Conservation (phyloP, 2,329 filamentous ascomycete genomes). For the Aspergillus luchuensis region DNA sequence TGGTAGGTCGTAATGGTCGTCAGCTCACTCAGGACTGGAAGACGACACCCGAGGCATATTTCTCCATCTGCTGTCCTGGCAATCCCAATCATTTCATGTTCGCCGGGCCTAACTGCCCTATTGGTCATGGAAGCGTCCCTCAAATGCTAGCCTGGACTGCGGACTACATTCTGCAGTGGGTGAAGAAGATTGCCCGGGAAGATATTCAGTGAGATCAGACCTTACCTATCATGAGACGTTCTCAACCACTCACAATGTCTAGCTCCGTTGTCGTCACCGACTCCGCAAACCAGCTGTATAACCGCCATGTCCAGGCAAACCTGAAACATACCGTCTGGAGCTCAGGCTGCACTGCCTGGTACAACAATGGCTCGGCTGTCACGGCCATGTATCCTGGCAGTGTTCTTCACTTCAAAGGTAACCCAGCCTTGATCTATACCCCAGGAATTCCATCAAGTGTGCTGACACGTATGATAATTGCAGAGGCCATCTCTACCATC, state of each 20-base stretch:
- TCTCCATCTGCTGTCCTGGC: conserved; percentile 23
- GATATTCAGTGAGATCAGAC: conserved; percentile 17
- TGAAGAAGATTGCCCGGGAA: conserved; percentile 28
- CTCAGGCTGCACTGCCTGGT: conserved; percentile 31
- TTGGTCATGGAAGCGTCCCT: conserved; percentile 29
- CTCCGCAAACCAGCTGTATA: conserved; percentile 22
- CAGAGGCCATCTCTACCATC: conserved; percentile 17
- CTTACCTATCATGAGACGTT: background rate
- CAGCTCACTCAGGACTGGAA: conserved; percentile 27
- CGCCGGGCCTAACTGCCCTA: conserved; percentile 24
- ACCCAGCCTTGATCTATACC: background rate
- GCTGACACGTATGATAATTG: background rate
- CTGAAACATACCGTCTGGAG: conserved; percentile 30
- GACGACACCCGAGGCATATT: conserved; percentile 26
- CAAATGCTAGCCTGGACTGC: conserved; percentile 19
- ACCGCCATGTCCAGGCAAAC: conserved; percentile 24
- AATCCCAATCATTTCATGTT: conserved; percentile 36
- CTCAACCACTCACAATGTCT: background rate
- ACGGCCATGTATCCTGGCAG: conserved; percentile 31
- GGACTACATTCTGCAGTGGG: conserved; percentile 32
- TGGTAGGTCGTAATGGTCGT: conserved; percentile 33
- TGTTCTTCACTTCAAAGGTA: conserved; percentile 26
- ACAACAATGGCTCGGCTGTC: conserved; percentile 24
- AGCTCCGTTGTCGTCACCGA: conserved; percentile 22
- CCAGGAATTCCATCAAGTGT: background rate